Conservation (phyloP, 2,329 filamentous ascomycete species). For the Colletotrichum scovillei region DNA sequence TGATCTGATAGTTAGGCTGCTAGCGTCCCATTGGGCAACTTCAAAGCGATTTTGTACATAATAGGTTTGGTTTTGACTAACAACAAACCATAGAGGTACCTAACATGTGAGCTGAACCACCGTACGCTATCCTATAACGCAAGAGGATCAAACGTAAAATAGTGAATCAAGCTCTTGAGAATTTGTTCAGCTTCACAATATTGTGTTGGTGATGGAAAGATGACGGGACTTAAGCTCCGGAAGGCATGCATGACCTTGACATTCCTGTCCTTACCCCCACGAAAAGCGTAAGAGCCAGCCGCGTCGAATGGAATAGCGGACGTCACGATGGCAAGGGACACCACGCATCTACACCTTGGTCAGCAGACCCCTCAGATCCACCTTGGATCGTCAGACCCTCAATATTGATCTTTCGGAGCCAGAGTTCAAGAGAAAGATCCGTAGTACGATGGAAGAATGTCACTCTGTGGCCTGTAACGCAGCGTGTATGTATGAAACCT, state of each 20-base stretch:
- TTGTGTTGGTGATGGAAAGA: not conserved
- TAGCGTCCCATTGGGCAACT: conserved; percentile 6
- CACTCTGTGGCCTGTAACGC: conserved; percentile 20
- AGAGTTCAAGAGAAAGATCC: not conserved
- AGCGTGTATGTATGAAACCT: conserved; percentile 9
- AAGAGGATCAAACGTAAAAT: not conserved
- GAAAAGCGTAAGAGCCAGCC: not conserved
- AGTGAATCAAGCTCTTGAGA: not conserved
- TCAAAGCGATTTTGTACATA: not conserved
- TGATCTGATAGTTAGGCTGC: conserved; percentile 16
- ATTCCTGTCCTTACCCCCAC: not conserved
- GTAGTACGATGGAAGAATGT: conserved; percentile 2
- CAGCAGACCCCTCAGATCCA: conserved; percentile 18
- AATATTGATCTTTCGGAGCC: not conserved
- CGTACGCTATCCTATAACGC: not conserved
- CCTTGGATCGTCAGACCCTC: not conserved
- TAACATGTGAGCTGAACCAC: not conserved
- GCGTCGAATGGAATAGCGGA: not conserved
- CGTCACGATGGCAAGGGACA: not conserved
- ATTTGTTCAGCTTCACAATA: not conserved
- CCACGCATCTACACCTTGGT: not conserved
- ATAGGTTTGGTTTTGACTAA: conserved; percentile 18
- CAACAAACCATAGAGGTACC: not conserved
- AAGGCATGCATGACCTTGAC: not conserved
- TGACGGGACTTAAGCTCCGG: conserved; percentile 15